A percentile compares a stretch with the other conserved stretches of the same genome.
Evolutionary conservation across 768 basidiomycete genomes (phyloP).

Genomic region (Roridomyces roridus): DNA sequence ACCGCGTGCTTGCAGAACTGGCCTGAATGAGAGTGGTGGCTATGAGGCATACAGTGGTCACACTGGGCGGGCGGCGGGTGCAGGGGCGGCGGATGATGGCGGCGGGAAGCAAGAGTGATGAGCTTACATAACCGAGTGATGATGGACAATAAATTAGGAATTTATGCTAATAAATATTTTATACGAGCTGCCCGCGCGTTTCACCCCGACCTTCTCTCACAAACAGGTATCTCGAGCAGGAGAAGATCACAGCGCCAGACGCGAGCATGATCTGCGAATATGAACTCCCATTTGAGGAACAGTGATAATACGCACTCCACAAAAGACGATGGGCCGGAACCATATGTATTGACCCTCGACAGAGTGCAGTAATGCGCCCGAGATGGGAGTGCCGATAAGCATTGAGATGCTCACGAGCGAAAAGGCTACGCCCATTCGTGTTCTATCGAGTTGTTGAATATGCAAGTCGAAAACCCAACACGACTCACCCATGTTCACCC

Average conservation of each 20-base stretch:
- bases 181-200: constrained; percentile 9
- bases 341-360: constrained; percentile 35
- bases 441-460: constrained; percentile 31
- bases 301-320: constrained; percentile 39
- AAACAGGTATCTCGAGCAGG: constrained; percentile 35
- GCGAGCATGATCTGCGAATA: constrained; percentile 31
- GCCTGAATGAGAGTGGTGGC: constrained; percentile 92
- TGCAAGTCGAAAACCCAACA: background rate
- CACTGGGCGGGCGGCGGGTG: too few species aligned
- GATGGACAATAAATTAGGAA: too few species aligned
- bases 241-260: constrained; percentile 36
- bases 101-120: too few species aligned
- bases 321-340: constrained; percentile 48
- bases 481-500: constrained; percentile 43
- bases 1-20: constrained; percentile 92
- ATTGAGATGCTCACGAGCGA: constrained; percentile 52
- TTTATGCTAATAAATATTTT: too few species aligned
- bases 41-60: constrained; percentile 79
- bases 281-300: background rate
- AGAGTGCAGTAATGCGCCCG: constrained; percentile 48
- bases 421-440: constrained; percentile 56
- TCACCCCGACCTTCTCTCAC: constrained; percentile 23
- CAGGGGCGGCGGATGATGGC: too few species aligned
- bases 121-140: too few species aligned
- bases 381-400: constrained; percentile 55